Base-by-base conservation (phyloP, 2,329 filamentous ascomycete genomes). In the Periconia digitata region DNA sequence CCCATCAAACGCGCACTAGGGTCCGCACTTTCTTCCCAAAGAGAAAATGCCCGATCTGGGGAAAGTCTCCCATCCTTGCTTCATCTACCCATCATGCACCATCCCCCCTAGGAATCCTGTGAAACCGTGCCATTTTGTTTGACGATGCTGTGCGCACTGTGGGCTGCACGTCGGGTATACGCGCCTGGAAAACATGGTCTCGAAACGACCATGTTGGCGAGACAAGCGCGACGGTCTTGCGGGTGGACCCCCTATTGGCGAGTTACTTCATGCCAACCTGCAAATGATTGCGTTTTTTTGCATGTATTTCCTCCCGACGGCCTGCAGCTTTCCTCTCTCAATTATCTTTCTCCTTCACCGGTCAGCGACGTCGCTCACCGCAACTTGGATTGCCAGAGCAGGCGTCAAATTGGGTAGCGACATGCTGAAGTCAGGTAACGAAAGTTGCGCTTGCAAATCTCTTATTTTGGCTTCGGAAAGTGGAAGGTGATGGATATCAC, bases 41-140 rank as follows among this genome's bases (percentile, higher is more conserved):
- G 3, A 6, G 8, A 22, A 17, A 40, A 45, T 50, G 44, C 48
- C 55, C 58, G 46, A 52, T 62, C 50, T 57, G 57, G 60, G 61
- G 54, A 59, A 55, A 21, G 41, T 47, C 47, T 46, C 58, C 54
- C 43, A 49, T 54, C 46, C 50, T 55, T 50, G 50, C 45, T 42
- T 49, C 58, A 54, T 55, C 50, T 44, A 58, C 35, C 50, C 54
- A 47, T 45, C 41, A 36, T 40, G n/a, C 18, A 24, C 44, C 27
- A 32, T 32, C n/a, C 27, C 27, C 27, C 27, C 4, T 10, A 32
- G n/a, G n/a, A 32, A 32, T 15, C 43, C 48, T 40, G 55, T 55
- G 53, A n/a, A 51, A 58, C 49, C n/a, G 39, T 20, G 38, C 32
- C 37, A 36, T 44, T 37, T 40, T 21, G 18, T 18, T 43, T 21